Evolutionary conservation across 192 early-diverging fungal genomes (phyloP).

Genomic region (Oehlia diaphana): DNA sequence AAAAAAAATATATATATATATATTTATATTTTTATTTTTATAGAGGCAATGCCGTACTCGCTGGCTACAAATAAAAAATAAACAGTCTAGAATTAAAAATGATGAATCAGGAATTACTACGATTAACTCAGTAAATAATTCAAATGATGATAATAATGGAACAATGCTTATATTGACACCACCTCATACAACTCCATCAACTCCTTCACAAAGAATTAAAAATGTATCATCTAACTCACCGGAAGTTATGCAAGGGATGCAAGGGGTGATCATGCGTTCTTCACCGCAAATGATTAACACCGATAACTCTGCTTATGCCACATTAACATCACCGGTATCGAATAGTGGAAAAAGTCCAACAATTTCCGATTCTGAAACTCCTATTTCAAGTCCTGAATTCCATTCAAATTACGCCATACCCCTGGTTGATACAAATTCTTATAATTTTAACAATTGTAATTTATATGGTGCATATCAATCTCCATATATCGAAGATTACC

Average conservation of each 20-base stretch:
- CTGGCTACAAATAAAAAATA: slow-evolving; percentile 57
- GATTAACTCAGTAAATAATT: not conserved
- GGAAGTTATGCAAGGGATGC: not conserved
- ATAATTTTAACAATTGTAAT: not conserved
- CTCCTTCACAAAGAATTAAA: slow-evolving; percentile 10
- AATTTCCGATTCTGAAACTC: not conserved
- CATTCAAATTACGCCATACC: not conserved
- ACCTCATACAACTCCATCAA: slow-evolving; percentile 16
- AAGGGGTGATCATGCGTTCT: not conserved
- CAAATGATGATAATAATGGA: not conserved
- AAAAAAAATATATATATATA: not conserved
- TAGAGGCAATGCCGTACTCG: slow-evolving; percentile 60
- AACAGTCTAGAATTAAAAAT: slow-evolving; percentile 35
- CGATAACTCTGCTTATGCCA: not conserved
- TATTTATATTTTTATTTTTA: too few species aligned
- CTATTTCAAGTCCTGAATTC: not conserved
- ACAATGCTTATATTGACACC: slow-evolving; percentile 12
- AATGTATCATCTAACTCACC: not conserved
- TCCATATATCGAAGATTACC: too few species aligned
- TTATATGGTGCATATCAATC: too few species aligned
- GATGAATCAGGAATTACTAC: not conserved
- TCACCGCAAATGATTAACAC: not conserved
- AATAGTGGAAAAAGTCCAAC: not conserved
- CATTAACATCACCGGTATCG: not conserved
- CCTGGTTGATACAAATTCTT: not conserved